These are phyloP conservation scores for Barbatosphaeria neglecta DNA, from an alignment of 495 filamentous ascomycete species.

Conservation along the genomic window DNA sequence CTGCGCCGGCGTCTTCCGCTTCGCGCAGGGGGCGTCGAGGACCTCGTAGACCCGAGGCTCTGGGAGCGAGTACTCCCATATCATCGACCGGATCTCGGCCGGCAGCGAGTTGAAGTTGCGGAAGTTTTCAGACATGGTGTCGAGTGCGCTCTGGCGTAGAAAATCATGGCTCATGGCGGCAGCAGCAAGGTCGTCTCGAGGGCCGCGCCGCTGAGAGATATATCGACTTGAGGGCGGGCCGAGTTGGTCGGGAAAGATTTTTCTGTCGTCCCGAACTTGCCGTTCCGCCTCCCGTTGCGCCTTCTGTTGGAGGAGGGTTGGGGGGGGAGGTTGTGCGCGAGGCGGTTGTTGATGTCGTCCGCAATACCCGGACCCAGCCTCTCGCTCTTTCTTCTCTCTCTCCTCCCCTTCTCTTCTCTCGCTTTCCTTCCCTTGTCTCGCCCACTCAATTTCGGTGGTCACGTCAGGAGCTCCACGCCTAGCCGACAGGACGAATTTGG, in stretches of 20 bases:
- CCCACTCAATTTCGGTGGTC: background rate
- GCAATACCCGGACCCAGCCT: slow-evolving; percentile 1
- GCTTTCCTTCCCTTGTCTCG: background rate
- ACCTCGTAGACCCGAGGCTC: slow-evolving; percentile 37
- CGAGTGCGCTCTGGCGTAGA: slow-evolving; percentile 1
- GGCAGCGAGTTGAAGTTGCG: slow-evolving; percentile 19
- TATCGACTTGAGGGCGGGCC: background rate
- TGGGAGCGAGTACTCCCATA: slow-evolving; percentile 35
- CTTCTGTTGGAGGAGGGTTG: background rate
- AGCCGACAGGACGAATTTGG: background rate
- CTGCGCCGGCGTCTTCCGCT: slow-evolving; percentile 24
- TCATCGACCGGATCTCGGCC: slow-evolving; percentile 25
- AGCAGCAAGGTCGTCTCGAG: slow-evolving; percentile 4
- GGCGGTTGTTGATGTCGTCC: background rate
- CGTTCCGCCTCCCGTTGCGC: background rate
- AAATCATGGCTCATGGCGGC: slow-evolving; percentile 11
- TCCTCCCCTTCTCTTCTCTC: background rate
- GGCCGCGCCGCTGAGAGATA: slow-evolving; percentile 2
- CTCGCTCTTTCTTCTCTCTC: background rate
- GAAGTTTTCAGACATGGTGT: slow-evolving; percentile 14
- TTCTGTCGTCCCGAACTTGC: background rate
- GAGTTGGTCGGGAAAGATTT: background rate
- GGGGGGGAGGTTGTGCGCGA: background rate
- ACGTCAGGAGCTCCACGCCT: background rate
- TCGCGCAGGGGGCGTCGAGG: slow-evolving; percentile 31